These are phyloP conservation scores for Alternaria arbusti DNA, from an alignment of 2,329 filamentous ascomycete species.

Conservation along the genomic window DNA sequence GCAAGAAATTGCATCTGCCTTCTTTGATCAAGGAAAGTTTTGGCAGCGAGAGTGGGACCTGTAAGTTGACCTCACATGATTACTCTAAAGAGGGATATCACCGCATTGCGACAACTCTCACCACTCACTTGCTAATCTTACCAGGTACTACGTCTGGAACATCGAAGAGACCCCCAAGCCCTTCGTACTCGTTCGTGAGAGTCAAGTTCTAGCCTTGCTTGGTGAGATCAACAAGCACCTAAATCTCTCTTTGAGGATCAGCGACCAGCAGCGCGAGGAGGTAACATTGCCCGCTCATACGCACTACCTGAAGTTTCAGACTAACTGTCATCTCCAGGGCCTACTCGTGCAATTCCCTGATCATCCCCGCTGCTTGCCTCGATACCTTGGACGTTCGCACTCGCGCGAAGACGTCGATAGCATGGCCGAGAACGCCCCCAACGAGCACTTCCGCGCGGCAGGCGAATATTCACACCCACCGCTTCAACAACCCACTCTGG, in stretches of 20 bases:
- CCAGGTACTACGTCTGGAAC: constrained; percentile 70
- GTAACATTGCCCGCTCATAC: not conserved
- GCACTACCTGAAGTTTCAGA: not conserved
- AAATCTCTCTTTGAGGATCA: constrained; percentile 65
- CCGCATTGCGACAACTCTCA: constrained; percentile 1
- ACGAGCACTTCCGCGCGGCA: constrained; percentile 11
- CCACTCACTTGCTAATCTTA: not conserved
- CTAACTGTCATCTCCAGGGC: constrained; percentile 35
- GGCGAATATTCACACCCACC: constrained; percentile 28
- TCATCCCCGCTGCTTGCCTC: constrained; percentile 67
- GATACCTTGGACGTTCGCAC: constrained; percentile 67
- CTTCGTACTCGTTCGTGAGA: constrained; percentile 70
- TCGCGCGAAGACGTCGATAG: constrained; percentile 54
- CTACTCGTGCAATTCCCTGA: constrained; percentile 69
- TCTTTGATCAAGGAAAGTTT: constrained; percentile 66
- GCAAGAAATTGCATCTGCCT: constrained; percentile 59
- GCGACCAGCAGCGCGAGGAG: constrained; percentile 56
- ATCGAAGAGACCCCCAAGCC: constrained; percentile 54
- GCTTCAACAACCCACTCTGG: constrained; percentile 48
- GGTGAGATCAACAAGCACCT: constrained; percentile 65
- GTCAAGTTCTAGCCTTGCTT: constrained; percentile 71
- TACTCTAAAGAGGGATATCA: not conserved
- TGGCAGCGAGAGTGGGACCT: constrained; percentile 74
- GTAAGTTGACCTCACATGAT: constrained; percentile 61
- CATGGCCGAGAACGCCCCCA: constrained; percentile 37